Percentiles rank a stretch among this genome's conserved stretches.
Evolutionary conservation across 495 filamentous ascomycete genomes (phyloP).

Genomic region (Penicillium tannophilum): DNA sequence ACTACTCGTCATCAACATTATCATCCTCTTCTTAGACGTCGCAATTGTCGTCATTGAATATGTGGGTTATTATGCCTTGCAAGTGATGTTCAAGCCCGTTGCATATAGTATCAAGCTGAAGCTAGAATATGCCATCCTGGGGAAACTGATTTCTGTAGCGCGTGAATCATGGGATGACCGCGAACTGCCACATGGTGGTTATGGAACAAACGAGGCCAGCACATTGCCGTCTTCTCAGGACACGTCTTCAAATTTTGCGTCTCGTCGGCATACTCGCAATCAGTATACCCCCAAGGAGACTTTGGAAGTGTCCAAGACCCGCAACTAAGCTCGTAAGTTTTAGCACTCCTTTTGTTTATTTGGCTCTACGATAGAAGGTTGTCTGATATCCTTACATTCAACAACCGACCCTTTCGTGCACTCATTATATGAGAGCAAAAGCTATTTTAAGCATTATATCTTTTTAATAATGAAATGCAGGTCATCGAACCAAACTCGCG

Average conservation of each 20-base stretch:
- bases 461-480: neutral
- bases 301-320: neutral
- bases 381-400: no score
- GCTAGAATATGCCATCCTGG: constrained; percentile 52
- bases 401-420: no score
- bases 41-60: constrained; percentile 49
- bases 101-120: constrained; percentile 57
- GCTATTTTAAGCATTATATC: no score
- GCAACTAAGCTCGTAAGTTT: neutral
- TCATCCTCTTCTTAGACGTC: constrained; percentile 45
- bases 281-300: neutral
- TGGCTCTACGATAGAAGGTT: no score
- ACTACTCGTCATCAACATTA: constrained; percentile 44
- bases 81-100: constrained; percentile 46
- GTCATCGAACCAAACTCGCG: neutral
- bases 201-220: neutral
- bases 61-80: constrained; percentile 38
- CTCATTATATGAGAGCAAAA: no score
- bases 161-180: neutral
- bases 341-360: no score
- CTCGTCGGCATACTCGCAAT: neutral
- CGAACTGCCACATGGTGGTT: neutral
- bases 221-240: neutral
- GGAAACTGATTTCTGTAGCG: constrained; percentile 11
- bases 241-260: neutral